Base-by-base conservation (phyloP, 2,329 filamentous ascomycete genomes). In the Colletotrichum chlorophyti region DNA sequence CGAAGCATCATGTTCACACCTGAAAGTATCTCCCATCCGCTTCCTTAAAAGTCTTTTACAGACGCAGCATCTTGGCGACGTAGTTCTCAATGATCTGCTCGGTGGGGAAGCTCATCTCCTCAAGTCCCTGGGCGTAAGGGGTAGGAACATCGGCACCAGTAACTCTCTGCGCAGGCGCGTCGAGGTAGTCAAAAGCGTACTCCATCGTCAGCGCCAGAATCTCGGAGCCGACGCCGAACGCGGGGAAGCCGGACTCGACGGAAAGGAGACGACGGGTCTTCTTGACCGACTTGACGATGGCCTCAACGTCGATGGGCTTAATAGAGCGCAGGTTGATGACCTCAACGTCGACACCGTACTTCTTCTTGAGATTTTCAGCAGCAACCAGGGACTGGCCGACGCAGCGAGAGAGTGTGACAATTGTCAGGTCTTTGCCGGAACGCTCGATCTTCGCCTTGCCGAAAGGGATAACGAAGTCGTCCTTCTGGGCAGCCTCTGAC, bases 361-460 rank as follows among this genome's bases (percentile, higher is more conserved):
- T 96, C 82, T 91, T 88, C 86, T 97, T 96, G 64, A 99, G 85
- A 73, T 89, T 84, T 78, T 97, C 91, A 65, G 95, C 95, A 54
- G 94, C 95, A 47, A 87, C 81, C 59, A 99, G 84, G 64, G 91
- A 90, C 79, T 96, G 94, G 65, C 95, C 95, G 64, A 99, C 95
- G 75, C 91, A 97, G 74, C 95, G 93, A 65, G 95, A 98, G 61
- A 97, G 85, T 47, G 93, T 89, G 64, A 99, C 94, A 63, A 99
- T 91, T 72, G 95, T 99, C 66, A 99, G 80, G 75, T 99, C 95
- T 81, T 94, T 97, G 77, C 95, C 95, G 62, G 88, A 82, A 70
- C 95, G 93, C 84, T 99, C 95, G 72, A 99, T 91, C 88, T 99
- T 99, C 78, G 95, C 95, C 84, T 99, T 99, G 76, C 95, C 95